phyloP scores from a whole-genome alignment of 805 yeast genomes.

The Scheffersomyces lignosus region DNA sequence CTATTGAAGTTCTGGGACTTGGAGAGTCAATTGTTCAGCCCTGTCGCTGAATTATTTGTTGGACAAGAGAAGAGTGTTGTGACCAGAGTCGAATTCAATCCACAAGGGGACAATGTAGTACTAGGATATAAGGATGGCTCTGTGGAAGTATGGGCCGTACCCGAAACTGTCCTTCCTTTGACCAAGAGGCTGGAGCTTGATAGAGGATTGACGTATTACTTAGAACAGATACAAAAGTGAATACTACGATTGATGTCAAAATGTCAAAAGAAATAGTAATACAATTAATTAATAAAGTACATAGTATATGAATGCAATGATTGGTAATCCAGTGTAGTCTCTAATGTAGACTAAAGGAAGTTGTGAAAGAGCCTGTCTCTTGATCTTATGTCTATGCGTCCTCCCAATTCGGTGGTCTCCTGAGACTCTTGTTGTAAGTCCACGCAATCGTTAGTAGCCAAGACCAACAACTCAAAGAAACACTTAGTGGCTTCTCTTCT shows the following conservation, averaged over 20 bases:
- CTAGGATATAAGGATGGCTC: slow-evolving; percentile 25
- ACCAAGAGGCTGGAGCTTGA: background rate
- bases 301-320: background rate
- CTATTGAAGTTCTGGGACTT: slow-evolving; percentile 34
- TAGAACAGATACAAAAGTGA: background rate
- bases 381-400: slow-evolving; percentile 53
- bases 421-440: slow-evolving; percentile 52
- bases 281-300: slow-evolving; percentile 3
- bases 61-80: slow-evolving; percentile 2
- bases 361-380: slow-evolving; percentile 37
- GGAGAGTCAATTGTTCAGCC: slow-evolving; percentile 13
- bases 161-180: too few relatives aligned
- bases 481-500: slow-evolving; percentile 65
- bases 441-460: slow-evolving; percentile 76
- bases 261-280: too few relatives aligned
- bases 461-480: slow-evolving; percentile 79
- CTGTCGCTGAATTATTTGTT: slow-evolving; percentile 15
- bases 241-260: too few relatives aligned
- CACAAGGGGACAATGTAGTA: slow-evolving; percentile 16
- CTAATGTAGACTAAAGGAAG: slow-evolving; percentile 15
- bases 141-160: slow-evolving; percentile 4
- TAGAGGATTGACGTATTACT: background rate
- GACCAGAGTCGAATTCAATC: slow-evolving; percentile 13
- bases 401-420: slow-evolving; percentile 44
- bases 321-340: too few relatives aligned